Base-by-base conservation (phyloP, 129 eudicot genomes). In the Kitagawia praeruptora region DNA sequence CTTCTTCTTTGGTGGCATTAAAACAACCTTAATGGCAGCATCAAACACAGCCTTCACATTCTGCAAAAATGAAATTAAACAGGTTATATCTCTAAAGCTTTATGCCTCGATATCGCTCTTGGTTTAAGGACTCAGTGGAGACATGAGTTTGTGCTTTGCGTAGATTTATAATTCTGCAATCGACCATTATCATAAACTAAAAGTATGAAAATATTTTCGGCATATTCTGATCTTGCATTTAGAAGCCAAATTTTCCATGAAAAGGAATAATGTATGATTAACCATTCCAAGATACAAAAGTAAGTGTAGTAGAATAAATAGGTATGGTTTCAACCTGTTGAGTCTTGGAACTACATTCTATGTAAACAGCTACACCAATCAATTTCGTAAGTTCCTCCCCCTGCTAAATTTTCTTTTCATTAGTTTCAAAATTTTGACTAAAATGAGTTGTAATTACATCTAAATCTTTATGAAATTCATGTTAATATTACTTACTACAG, bases 311-410 rank as follows among this genome's bases (percentile, higher is more conserved):
- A 6, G 6, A 54, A 54, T 15, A 16, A 5, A 23, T 2, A 56
- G 31, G 31, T 8, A 21, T 56, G 31, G 28, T 73, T 73, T 25
- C 3, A 73, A 74, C 77, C 91, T 90, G 97, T 72, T 92, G 97
- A 82, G 97, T 90, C 79, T 90, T 92, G 56, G 97, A 87, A 74
- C 97, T 92, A 80, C 97, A 92, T 78, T 92, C 97, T 21, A 92
- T 83, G 75, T 90, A 92, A 82, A 89, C 93, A 77, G 86, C 89
- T 79, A 96, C 97, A 53, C 97, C 97, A 74, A 88, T 92, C 85
- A 87, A 84, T 80, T 88, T 92, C 87, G 87, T 88, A 54, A 92
- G 82, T 75, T 92, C 97, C 75, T 90, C 96, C 49, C 96, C 97
- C 97, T 90, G 79, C 78, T 25, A 38, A 71, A 40, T 18, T 71